Percentiles rank a stretch among this genome's conserved stretches.
Evolutionary conservation across 1,284 basidiomycete species (phyloP).

Genomic region (Pseudozyma thailandica): DNA sequence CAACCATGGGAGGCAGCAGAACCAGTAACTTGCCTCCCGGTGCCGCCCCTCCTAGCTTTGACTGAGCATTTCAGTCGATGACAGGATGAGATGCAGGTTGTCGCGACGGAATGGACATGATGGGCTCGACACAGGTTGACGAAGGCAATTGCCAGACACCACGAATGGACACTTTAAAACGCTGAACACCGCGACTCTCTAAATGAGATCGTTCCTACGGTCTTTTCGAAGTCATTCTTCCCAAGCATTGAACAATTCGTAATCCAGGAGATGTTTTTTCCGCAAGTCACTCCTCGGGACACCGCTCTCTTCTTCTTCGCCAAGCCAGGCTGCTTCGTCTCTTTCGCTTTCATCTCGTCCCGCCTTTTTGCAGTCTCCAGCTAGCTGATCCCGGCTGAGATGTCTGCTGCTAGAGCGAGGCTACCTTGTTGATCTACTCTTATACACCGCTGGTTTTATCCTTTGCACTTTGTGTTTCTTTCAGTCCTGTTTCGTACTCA

Average conservation of each 20-base stretch:
- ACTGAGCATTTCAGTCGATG: slow-evolving; percentile 1
- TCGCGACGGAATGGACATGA: too few relatives aligned
- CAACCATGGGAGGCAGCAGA: slow-evolving; percentile 12
- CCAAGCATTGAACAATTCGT: slow-evolving; percentile 20
- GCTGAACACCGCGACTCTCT: too few relatives aligned
- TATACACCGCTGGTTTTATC: background rate
- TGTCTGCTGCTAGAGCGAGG: too few relatives aligned
- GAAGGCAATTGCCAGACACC: too few relatives aligned
- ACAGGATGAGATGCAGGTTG: background rate
- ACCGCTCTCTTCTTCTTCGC: background rate
- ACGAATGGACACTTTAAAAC: too few relatives aligned
- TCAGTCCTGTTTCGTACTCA: background rate
- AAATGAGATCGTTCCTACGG: slow-evolving; percentile 3
- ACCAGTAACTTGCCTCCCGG: slow-evolving; percentile 31
- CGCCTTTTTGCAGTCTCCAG: background rate
- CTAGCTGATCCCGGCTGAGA: too few relatives aligned
- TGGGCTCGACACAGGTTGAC: too few relatives aligned
- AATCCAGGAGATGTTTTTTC: slow-evolving; percentile 6
- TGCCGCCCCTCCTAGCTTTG: slow-evolving; percentile 40
- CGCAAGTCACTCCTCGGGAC: background rate
- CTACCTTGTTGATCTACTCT: too few relatives aligned
- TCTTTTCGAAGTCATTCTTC: slow-evolving; percentile 1
- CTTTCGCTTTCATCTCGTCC: background rate
- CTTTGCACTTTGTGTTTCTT: background rate
- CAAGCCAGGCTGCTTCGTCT: slow-evolving; percentile 9